A percentile compares a stretch with the other conserved stretches of the same genome.
phyloP scores from a whole-genome alignment of 2,329 filamentous ascomycete genomes.

The Sporothrix humicola region DNA sequence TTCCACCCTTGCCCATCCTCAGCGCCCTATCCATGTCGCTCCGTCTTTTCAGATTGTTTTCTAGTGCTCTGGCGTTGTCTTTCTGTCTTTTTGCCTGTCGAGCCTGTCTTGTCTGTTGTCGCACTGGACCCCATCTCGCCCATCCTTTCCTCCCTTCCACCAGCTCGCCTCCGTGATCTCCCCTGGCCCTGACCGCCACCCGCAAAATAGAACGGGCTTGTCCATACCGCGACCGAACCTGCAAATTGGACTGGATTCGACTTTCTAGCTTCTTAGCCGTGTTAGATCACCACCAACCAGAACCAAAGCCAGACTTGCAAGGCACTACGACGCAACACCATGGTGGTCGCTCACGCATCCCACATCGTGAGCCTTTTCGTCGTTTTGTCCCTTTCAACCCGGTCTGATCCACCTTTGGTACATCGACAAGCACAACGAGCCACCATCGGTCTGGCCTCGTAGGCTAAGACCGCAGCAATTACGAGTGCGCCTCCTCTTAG shows the following conservation, averaged over 20 bases:
- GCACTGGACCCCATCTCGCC: constrained; percentile 5
- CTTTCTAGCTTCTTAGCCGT: too few species aligned
- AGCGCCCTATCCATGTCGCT: constrained; percentile 24
- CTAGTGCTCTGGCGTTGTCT: background rate
- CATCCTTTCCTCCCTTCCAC: constrained; percentile 22
- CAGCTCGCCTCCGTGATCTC: constrained; percentile 31
- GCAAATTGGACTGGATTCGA: background rate
- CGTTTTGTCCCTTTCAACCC: constrained; percentile 32
- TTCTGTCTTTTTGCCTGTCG: too few species aligned
- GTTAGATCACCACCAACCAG: constrained; percentile 20
- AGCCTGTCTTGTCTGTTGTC: background rate
- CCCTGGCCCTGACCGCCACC: constrained; percentile 37
- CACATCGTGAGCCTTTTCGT: constrained; percentile 32
- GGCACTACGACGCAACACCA: constrained; percentile 9
- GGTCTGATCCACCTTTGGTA: constrained; percentile 38
- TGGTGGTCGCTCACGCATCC: constrained; percentile 28
- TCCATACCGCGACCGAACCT: background rate
- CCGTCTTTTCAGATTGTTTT: background rate
- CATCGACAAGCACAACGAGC: background rate
- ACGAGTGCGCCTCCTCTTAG: background rate
- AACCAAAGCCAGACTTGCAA: constrained; percentile 1
- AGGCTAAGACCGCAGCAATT: constrained; percentile 30
- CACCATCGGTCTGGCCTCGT: constrained; percentile 38
- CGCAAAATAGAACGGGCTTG: constrained; percentile 25
- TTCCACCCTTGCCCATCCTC: constrained; percentile 21